Base-by-base conservation (phyloP, 495 filamentous ascomycete species). In the Podospora australis region DNA sequence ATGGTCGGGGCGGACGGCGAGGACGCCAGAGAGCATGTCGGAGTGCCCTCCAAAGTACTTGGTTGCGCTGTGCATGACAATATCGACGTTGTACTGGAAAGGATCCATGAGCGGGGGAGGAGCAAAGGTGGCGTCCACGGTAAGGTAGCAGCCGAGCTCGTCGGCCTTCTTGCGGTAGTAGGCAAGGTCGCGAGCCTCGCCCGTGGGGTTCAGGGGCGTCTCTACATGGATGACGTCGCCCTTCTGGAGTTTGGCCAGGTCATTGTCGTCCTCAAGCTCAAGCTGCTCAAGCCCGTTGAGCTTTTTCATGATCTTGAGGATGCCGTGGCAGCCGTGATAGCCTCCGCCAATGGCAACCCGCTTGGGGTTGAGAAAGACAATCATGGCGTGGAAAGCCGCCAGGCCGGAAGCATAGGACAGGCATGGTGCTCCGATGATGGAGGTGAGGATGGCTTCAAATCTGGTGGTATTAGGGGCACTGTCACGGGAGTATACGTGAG, bases 41-140 rank as follows among this genome's bases (percentile, higher is more conserved):
- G 80, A 86, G 67, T 98, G 92, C 1, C 92, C 92, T 16, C 92
- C 92, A 49, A 98, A 77, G 64, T 96, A 98, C 73, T 98, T 98
- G 7, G 90, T 92, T 10, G 88, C 92, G 19, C 76, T 81, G 65
- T 98, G 92, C 84, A 96, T 84, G 17, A 96, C 79, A 0, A 87
- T 64, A 65, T 96, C 90, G 2, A 83, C 87, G 48, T 89, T 90
- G 57, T 71, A 81, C 26, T 56, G 38, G 60, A 96, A 94, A 2
- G 92, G 92, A 55, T 96, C 87, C 64, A 87, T 84, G 29, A 98
- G 72, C 19, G 82, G 82, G 11, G 92, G 92, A n/a, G 92, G 92
- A 1, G 80, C 92, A 61, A 98, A 96, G 0, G 92, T 98, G 0
- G 83, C 78, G 66, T 98, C 92, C 4, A 98, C 87, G 13, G 82